Evolutionary conservation across 768 basidiomycete species (phyloP).

Genomic region (Daedaleopsis sinensis): DNA sequence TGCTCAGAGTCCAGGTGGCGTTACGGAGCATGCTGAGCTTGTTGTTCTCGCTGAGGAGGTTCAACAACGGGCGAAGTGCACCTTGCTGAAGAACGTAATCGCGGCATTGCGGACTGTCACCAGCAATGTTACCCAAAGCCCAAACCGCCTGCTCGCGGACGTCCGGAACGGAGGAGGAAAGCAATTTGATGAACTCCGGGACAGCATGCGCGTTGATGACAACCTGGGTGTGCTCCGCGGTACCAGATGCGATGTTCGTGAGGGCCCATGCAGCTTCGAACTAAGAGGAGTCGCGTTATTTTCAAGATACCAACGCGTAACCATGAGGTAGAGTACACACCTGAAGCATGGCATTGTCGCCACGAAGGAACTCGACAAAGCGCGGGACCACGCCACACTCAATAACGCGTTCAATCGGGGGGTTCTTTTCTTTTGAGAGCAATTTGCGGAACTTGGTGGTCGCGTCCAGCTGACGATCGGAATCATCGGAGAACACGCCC

Average conservation of each 20-base stretch:
- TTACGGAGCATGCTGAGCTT: conserved; percentile 98
- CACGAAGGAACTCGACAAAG: conserved; percentile 92
- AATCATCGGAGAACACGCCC: conserved; percentile 90
- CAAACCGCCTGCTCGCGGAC: conserved; percentile 99
- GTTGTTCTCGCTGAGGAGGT: conserved; percentile 92
- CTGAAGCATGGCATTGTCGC: conserved; percentile 83
- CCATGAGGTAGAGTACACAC: conserved; percentile 36
- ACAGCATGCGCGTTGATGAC: conserved; percentile 95
- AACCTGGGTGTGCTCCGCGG: conserved; percentile 97
- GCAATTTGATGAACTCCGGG: conserved; percentile 94
- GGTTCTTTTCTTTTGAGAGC: conserved; percentile 99
- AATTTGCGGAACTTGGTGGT: conserved; percentile 99
- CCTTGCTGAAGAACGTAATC: conserved; percentile 96
- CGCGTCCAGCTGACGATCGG: conserved; percentile 92
- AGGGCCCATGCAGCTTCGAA: conserved; percentile 99
- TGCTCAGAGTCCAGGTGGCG: conserved; percentile 99
- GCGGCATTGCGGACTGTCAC: conserved; percentile 96
- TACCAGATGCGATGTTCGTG: conserved; percentile 97
- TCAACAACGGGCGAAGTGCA: conserved; percentile 89
- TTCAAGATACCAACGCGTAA: neutral
- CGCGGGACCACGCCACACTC: conserved; percentile 96
- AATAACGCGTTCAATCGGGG: conserved; percentile 97
- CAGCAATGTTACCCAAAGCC: conserved; percentile 99
- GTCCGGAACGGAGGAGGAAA: conserved; percentile 93
- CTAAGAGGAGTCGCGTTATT: conserved; percentile 40